These are phyloP conservation scores for Aspergillus phoenicis DNA, from an alignment of 2,329 filamentous ascomycete genomes.

Conservation along the genomic window DNA sequence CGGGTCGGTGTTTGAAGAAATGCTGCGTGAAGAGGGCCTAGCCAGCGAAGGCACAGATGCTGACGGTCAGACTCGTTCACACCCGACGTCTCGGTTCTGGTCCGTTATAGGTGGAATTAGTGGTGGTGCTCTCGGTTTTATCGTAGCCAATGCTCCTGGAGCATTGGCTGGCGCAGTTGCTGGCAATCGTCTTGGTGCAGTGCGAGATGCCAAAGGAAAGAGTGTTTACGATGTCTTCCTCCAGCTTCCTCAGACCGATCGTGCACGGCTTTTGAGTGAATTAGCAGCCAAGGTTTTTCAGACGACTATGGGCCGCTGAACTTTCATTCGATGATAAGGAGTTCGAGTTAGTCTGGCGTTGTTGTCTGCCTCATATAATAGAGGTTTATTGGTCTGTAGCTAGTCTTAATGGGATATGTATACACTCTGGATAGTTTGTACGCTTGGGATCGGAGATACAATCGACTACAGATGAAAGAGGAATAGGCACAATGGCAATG, in stretches of 20 bases:
- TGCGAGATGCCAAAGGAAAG: conserved; percentile 89
- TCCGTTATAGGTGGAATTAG: conserved; percentile 79
- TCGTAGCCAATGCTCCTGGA: conserved; percentile 88
- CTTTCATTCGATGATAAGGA: not conserved
- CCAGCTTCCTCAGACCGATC: conserved; percentile 81
- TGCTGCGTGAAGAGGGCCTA: conserved; percentile 85
- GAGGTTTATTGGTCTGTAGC: not conserved
- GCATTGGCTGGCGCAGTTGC: conserved; percentile 87
- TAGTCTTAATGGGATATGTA: not conserved
- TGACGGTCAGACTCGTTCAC: conserved; percentile 40
- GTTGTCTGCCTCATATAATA: not conserved
- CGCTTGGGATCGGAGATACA: no score
- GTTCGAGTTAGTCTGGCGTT: not conserved
- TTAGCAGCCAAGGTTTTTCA: conserved; percentile 81
- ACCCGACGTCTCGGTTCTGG: conserved; percentile 78
- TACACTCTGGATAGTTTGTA: no score
- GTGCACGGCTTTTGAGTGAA: conserved; percentile 77
- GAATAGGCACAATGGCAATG: not conserved
- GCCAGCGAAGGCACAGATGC: conserved; percentile 65
- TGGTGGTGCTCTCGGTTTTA: conserved; percentile 90
- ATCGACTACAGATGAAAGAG: no score
- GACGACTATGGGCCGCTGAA: conserved; percentile 37
- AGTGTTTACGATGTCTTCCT: conserved; percentile 90
- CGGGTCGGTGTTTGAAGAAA: conserved; percentile 82
- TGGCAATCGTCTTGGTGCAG: conserved; percentile 85